Percentiles rank a stretch among this genome's conserved stretches.
These are phyloP conservation scores for Aquilaria malaccensis DNA, from an alignment of 345 rosid species.

Conservation along the genomic window DNA sequence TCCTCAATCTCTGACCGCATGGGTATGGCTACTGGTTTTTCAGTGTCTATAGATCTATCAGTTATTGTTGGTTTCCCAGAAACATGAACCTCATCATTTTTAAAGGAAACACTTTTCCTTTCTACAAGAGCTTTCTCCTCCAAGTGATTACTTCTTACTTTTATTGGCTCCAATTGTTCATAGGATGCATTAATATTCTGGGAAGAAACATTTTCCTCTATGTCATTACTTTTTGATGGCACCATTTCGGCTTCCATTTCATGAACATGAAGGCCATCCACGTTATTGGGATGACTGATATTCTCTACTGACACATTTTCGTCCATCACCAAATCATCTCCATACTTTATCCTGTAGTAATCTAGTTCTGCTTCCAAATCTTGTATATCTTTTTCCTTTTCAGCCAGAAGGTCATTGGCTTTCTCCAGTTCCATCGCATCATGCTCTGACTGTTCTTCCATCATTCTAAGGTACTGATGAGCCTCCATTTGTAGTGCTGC, in stretches of 20 bases:
- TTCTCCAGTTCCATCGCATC: constrained; percentile 60
- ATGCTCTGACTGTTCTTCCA: constrained; percentile 86
- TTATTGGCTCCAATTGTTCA: neutral
- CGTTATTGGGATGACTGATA: neutral
- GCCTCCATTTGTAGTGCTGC: constrained; percentile 80
- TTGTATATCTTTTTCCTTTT: constrained; percentile 63
- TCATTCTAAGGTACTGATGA: constrained; percentile 76
- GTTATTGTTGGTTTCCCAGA: constrained; percentile 1
- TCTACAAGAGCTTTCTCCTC: constrained; percentile 15
- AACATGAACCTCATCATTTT: constrained; percentile 15
- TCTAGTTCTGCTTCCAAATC: constrained; percentile 72
- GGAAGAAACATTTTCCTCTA: too few relatives aligned
- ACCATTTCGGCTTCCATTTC: too few relatives aligned
- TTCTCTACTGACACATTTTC: constrained; percentile 18
- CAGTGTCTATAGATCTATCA: constrained; percentile 16
- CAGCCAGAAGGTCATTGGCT: constrained; percentile 59
- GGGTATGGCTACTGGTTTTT: constrained; percentile 17
- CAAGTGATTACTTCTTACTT: constrained; percentile 29
- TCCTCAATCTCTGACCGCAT: constrained; percentile 26
- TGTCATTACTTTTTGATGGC: too few relatives aligned
- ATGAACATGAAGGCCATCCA: too few relatives aligned
- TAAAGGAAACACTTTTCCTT: constrained; percentile 6
- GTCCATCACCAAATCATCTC: constrained; percentile 25
- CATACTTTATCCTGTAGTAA: constrained; percentile 30
- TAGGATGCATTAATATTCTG: too few relatives aligned